Percentiles rank a stretch among this genome's conserved stretches.
Evolutionary conservation across 2,329 filamentous ascomycete species (phyloP).

Genomic region (Bipolaris bicolor): DNA sequence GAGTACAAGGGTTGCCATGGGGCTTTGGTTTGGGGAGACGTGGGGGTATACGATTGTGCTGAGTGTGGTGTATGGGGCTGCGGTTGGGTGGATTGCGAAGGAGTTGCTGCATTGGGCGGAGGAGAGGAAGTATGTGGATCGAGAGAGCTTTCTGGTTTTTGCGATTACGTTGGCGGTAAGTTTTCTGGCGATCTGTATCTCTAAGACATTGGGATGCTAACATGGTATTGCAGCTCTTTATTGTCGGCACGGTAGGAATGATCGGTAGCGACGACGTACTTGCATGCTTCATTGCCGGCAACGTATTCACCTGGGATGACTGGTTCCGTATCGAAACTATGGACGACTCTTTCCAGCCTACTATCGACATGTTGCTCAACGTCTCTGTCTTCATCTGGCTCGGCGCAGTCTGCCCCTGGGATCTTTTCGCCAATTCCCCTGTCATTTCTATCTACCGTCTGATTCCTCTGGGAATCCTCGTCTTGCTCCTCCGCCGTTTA

Average conservation of each 20-base stretch:
- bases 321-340: constrained; percentile 90
- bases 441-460: constrained; percentile 78
- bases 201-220: not conserved
- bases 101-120: constrained; percentile 85
- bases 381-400: constrained; percentile 84
- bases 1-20: constrained; percentile 72
- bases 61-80: constrained; percentile 76
- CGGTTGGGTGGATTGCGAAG: constrained; percentile 81
- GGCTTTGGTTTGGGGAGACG: constrained; percentile 83
- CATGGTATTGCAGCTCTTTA: constrained; percentile 66
- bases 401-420: constrained; percentile 78
- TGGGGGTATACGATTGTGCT: constrained; percentile 83
- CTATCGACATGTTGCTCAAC: constrained; percentile 93
- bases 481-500: constrained; percentile 77
- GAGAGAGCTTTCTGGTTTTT: constrained; percentile 87
- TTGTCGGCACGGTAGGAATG: constrained; percentile 84
- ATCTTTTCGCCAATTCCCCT: constrained; percentile 67
- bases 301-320: constrained; percentile 90
- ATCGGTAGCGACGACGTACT: constrained; percentile 88
- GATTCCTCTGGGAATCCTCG: constrained; percentile 73
- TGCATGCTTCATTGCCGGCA: constrained; percentile 91
- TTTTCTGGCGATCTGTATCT: constrained; percentile 8
- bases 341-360: constrained; percentile 92
- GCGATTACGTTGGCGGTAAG: constrained; percentile 77
- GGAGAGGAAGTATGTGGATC: constrained; percentile 78